Base-by-base conservation (phyloP, 2,329 filamentous ascomycete species). In the Ophiobolus disseminans region DNA sequence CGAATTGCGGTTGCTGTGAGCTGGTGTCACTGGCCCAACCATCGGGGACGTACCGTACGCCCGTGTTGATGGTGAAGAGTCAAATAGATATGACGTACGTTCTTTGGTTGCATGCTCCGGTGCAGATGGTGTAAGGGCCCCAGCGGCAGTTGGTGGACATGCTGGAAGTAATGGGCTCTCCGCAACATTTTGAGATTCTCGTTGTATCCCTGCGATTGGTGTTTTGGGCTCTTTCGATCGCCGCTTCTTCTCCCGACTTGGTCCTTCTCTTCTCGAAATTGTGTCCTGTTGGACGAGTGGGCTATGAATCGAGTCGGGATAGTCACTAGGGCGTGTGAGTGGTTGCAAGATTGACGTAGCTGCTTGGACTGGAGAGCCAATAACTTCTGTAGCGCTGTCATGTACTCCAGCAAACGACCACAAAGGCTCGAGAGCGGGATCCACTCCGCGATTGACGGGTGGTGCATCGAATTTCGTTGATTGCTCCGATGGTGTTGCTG, bases 321-420 rank as follows among this genome's bases (percentile, higher is more conserved):
- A 77, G 7, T 74, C 74, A 60, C 75, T 79, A 50, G 80, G 75
- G 53, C 75, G 69, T 22, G 66, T 60, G 32, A 55, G 52, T 21
- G 69, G 55, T n/a, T 65, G 62, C 25, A 63, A 53, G 22, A 58
- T 55, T 39, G 60, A 42, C 45, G 66, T 62, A 30, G 55, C 54
- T 34, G 68, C 55, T 22, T 73, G 50, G 26, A 73, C 60, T 31
- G 75, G 73, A 40, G 78, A 76, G 58, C 79, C 78, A 51, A 69
- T 70, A 49, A 77, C 67, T 53, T 76, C 72, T 52, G 77, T 70
- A 54, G 71, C 77, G 55, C 74, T 77, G 49, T 80, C 77, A 51
- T 77, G 74, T 65, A 75, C 70, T 41, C 63, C 47, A 19, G 62
- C 59, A 48, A 74, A 75, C 2, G 68, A 69, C 73, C 73, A 74